Conservation (phyloP, 768 basidiomycete species). For the Rhizopogon vesiculosus region DNA sequence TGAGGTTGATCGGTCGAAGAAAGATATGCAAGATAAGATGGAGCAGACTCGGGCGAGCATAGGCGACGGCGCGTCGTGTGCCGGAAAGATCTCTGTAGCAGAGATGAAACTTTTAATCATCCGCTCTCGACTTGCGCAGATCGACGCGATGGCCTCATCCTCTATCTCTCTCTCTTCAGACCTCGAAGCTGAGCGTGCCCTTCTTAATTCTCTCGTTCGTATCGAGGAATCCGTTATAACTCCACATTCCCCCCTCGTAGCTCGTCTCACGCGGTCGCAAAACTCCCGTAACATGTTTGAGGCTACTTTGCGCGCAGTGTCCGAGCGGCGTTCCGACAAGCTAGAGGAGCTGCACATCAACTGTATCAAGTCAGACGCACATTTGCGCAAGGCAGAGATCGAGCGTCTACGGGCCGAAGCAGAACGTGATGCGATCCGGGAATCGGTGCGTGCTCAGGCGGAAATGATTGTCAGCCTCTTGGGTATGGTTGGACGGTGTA, state of each 20-base stretch:
- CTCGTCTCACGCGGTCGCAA: constrained; percentile 59
- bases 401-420: constrained; percentile 63
- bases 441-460: constrained; percentile 61
- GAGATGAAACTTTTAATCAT: constrained; percentile 64
- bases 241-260: constrained; percentile 52
- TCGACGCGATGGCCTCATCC: constrained; percentile 38
- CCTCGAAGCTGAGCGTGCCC: constrained; percentile 66
- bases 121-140: constrained; percentile 53
- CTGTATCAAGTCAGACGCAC: constrained; percentile 67
- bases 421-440: constrained; percentile 58
- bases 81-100: constrained; percentile 67
- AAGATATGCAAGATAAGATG: constrained; percentile 65
- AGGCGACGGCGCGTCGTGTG: constrained; percentile 69
- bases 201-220: constrained; percentile 60
- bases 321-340: constrained; percentile 74
- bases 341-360: constrained; percentile 68
- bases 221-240: constrained; percentile 69
- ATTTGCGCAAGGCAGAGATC: constrained; percentile 63
- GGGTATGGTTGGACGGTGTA: constrained; percentile 78
- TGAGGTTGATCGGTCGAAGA: constrained; percentile 71
- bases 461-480: constrained; percentile 65
- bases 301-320: constrained; percentile 78
- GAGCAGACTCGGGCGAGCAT: constrained; percentile 70
- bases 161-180: constrained; percentile 42
- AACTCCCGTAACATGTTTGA: constrained; percentile 83